These are phyloP conservation scores for Graphiopsis chlorocephala DNA, from an alignment of 2,329 filamentous ascomycete species.

Conservation along the genomic window DNA sequence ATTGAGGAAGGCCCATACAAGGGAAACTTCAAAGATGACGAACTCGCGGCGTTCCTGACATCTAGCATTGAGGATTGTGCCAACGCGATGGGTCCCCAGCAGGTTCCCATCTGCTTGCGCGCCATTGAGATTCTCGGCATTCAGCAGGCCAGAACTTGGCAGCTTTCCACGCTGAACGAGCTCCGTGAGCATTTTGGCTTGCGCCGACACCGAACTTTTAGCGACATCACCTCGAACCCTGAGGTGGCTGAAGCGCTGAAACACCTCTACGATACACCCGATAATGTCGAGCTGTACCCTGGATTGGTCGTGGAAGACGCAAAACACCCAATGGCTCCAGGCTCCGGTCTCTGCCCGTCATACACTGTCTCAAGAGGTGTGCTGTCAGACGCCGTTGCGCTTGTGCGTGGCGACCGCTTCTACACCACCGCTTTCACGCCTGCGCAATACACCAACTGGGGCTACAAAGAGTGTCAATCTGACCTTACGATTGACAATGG, in stretches of 20 bases:
- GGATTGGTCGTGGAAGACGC: constrained; percentile 62
- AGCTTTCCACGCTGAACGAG: constrained; percentile 61
- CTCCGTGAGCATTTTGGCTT: constrained; percentile 63
- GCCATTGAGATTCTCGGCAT: constrained; percentile 63
- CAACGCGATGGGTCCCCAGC: constrained; percentile 58
- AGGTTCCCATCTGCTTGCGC: constrained; percentile 58
- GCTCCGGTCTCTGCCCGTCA: constrained; percentile 52
- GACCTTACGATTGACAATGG: constrained; percentile 47
- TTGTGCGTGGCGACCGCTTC: constrained; percentile 60
- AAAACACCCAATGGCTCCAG: constrained; percentile 52
- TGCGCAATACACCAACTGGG: constrained; percentile 39
- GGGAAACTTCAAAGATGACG: constrained; percentile 56
- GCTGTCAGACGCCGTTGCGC: constrained; percentile 58
- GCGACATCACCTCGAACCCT: constrained; percentile 57
- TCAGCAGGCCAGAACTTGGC: constrained; percentile 60
- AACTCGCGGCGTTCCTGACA: constrained; percentile 57
- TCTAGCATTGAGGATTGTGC: constrained; percentile 61
- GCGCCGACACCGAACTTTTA: constrained; percentile 55
- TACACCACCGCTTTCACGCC: constrained; percentile 48
- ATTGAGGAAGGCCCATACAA: constrained; percentile 37
- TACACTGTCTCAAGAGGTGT: constrained; percentile 57
- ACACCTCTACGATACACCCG: constrained; percentile 61
- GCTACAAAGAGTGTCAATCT: constrained; percentile 48
- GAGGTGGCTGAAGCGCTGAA: constrained; percentile 57
- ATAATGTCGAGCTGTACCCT: constrained; percentile 68